Evolutionary conservation across 1,284 basidiomycete genomes (phyloP), one percentile per base, ranked within the genome.

Genomic region (Sporisorium sorghi): DNA sequence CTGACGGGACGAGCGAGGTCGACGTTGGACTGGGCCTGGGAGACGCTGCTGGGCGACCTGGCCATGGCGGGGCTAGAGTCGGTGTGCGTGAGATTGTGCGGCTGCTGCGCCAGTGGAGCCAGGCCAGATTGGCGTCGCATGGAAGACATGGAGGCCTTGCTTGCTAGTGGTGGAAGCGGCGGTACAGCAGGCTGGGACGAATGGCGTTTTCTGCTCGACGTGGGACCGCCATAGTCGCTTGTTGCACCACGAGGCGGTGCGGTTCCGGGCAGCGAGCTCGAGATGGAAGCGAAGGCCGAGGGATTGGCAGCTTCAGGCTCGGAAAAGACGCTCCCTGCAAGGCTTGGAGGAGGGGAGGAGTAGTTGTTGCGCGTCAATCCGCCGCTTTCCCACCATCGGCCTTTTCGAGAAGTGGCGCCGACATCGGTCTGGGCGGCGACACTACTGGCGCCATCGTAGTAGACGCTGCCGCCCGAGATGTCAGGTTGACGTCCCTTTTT

Each of bases 291-390:
- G 43, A 62, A 69, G 5, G 54, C 57, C 17, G 67, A 51, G 19
- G 61, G 52, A 35, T 39, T 49, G 32, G 61, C 28, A 0, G 28
- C 37, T 12, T 74, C 74, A 14, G 78, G 75, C 48, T 81, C 80
- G 33, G 78, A 79, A 46, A 81, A 79, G 65, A 79, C 52, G 58
- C 75, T 77, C 19, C 76, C 79, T 12, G 77, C 63, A 17, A 81
- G 39, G 57, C 79, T 81, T n/a, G 72, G 69, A 28, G 77, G 59
- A 11, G 77, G 42, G 21, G 61, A 73, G 28, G 47, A 57, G 35
- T 65, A 68, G 21, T 55, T 54, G 48, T 77, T 73, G 37, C 65
- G 60, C 21, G 62, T 63, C 24, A 74, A 37, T 40, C 57, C 69
- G 19, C 66, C 71, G 35, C 58, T 52, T 39, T 79, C 79, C 79